These are phyloP conservation scores for Neurospora terricola DNA, from an alignment of 495 filamentous ascomycete genomes.

Conservation along the genomic window DNA sequence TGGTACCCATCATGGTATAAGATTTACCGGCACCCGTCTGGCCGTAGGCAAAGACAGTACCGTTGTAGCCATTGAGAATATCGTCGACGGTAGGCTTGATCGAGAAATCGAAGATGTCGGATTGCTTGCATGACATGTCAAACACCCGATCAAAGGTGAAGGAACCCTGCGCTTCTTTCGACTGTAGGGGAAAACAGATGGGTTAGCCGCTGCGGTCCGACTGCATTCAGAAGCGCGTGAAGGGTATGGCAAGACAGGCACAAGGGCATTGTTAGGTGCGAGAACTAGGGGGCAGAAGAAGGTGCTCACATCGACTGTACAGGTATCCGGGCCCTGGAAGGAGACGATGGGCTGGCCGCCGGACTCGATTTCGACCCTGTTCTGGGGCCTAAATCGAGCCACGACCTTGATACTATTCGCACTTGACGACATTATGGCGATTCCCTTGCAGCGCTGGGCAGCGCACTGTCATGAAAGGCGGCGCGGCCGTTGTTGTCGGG, in stretches of 20 bases:
- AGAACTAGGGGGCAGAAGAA: slow-evolving; percentile 1
- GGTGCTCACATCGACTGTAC: slow-evolving; percentile 64
- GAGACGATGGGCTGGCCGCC: slow-evolving; percentile 86
- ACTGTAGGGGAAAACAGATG: slow-evolving; percentile 38
- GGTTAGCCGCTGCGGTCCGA: background rate
- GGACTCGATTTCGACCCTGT: slow-evolving; percentile 78
- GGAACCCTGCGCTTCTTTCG: slow-evolving; percentile 66
- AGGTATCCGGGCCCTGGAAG: slow-evolving; percentile 86
- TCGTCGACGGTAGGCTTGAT: slow-evolving; percentile 95
- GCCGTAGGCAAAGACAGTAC: slow-evolving; percentile 97
- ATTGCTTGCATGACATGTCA: slow-evolving; percentile 77
- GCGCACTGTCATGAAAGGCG: slow-evolving; percentile 24
- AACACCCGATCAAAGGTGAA: slow-evolving; percentile 99
- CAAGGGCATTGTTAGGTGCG: background rate
- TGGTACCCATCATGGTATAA: slow-evolving; percentile 97
- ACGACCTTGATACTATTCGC: slow-evolving; percentile 68
- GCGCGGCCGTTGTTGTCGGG: slow-evolving; percentile 4
- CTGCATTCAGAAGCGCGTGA: background rate
- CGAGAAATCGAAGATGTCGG: slow-evolving; percentile 93
- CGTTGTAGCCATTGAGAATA: slow-evolving; percentile 97
- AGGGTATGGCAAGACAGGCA: background rate
- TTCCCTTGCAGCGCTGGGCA: slow-evolving; percentile 27
- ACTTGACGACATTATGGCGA: slow-evolving; percentile 34
- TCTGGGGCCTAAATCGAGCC: slow-evolving; percentile 94
- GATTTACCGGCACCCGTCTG: slow-evolving; percentile 98